Base-by-base conservation (phyloP, 345 rosid genomes). In the Nephelium lappaceum region DNA sequence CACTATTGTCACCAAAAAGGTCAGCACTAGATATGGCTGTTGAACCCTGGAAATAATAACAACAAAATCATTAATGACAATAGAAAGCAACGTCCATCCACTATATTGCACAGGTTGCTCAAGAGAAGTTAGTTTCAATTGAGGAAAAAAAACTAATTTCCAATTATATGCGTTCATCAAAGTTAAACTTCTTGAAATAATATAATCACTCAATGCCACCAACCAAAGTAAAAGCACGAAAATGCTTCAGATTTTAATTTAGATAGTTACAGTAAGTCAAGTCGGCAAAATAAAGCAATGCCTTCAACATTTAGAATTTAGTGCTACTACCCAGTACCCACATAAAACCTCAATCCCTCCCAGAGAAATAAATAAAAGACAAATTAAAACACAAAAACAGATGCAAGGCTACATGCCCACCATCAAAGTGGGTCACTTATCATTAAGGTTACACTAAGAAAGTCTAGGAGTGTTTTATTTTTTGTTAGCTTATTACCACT, bases 21-120 rank as follows among this genome's bases (percentile, higher is more conserved):
- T 94, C 99, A 73, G 98, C 95, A 78, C 98, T 94, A 70, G 99
- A 97, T 64, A 97, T 97, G 43, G 99, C 92, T 9, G 98, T 11
- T 27, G 98, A 97, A 78, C 96, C 87, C 99, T 97, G 85, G 4
- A 80, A 42, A 65, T 62, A 42, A 57, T 62, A 47, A 66, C 41
- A 47, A 10, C 21, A 55, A 23, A 67, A 14, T 55, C 36, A 61
- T 79, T 67, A 84, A 65, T 23, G 16, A 39, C 5, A 45, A 61
- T 39, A 58, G 23, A 55, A n/a, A 65, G 38, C n/a, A 10, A 25
- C 36, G n/a, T 41, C n/a, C 42, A 43, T 36, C 21, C n/a, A 36
- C 7, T 41, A 31, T 41, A 74, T 15, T 62, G 18, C 10, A 42
- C 16, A 42, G n/a, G 16, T 11, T 51, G 38, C 39, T 10, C 9